Conservation (phyloP, 129 eudicot genomes). For the Arctium minus region DNA sequence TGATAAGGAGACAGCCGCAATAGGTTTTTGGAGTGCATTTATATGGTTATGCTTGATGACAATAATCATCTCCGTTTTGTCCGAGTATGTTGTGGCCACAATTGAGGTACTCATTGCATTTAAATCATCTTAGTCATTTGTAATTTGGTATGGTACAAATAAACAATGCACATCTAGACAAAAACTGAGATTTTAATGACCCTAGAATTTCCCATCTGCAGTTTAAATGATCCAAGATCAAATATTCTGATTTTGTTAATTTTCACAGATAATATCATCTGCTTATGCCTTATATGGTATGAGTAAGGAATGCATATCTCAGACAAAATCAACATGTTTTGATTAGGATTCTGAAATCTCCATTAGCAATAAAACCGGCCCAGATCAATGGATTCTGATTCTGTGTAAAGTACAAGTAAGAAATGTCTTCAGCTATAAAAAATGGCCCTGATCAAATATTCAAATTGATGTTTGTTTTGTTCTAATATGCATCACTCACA, state of each 20-base stretch:
- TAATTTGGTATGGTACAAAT: neutral
- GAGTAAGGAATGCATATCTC: neutral
- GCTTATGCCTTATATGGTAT: neutral
- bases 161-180: neutral
- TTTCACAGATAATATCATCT: neutral
- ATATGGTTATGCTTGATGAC: conserved; percentile 81
- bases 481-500: too few species aligned
- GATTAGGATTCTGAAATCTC: neutral
- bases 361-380: neutral
- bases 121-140: neutral
- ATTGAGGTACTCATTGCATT: conserved; percentile 58
- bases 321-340: neutral
- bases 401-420: too few species aligned
- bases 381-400: too few species aligned
- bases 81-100: conserved; percentile 79
- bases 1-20: conserved; percentile 47
- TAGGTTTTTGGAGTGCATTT: conserved; percentile 70
- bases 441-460: too few species aligned
- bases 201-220: neutral
- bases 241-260: neutral
- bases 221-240: neutral
- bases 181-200: neutral
- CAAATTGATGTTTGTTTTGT: too few species aligned
- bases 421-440: too few species aligned
- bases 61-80: conserved; percentile 46